These are phyloP conservation scores for Pinus tabuliformis DNA, from an alignment of 75 land plant genomes.

Conservation along the genomic window DNA sequence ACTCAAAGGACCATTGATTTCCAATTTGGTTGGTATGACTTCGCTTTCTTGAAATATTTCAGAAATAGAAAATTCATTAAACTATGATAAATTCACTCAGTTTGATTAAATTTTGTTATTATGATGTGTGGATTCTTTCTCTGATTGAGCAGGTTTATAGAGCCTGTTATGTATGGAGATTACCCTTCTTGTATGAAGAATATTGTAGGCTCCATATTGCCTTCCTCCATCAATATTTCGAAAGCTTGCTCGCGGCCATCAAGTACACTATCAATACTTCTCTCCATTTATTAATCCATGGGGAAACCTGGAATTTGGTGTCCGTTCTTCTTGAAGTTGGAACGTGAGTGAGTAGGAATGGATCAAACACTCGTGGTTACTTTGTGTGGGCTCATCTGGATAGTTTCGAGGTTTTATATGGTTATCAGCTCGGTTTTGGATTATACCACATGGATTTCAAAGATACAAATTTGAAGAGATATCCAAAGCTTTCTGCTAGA, in stretches of 20 bases:
- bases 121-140: not conserved
- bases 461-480: slow-evolving; percentile 15
- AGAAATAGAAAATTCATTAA: no score
- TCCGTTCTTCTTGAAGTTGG: not conserved
- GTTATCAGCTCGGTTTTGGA: slow-evolving; percentile 27
- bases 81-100: no score
- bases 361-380: slow-evolving; percentile 25
- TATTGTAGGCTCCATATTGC: slow-evolving; percentile 33
- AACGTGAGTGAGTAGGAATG: slow-evolving; percentile 16
- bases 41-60: not conserved
- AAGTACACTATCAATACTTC: not conserved
- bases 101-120: no score
- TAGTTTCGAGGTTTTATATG: slow-evolving; percentile 17
- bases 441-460: slow-evolving; percentile 37
- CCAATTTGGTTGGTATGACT: slow-evolving; percentile 19
- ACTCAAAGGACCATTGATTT: slow-evolving; percentile 16
- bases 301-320: not conserved
- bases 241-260: not conserved
- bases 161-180: slow-evolving; percentile 52
- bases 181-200: slow-evolving; percentile 45
- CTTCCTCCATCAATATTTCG: slow-evolving; percentile 22
- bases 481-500: slow-evolving; percentile 30
- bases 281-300: not conserved
- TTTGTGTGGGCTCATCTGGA: slow-evolving; percentile 30
- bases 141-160: slow-evolving; percentile 33